phyloP scores from a whole-genome alignment of 768 basidiomycete genomes.

The Thelephora ganbajun region DNA sequence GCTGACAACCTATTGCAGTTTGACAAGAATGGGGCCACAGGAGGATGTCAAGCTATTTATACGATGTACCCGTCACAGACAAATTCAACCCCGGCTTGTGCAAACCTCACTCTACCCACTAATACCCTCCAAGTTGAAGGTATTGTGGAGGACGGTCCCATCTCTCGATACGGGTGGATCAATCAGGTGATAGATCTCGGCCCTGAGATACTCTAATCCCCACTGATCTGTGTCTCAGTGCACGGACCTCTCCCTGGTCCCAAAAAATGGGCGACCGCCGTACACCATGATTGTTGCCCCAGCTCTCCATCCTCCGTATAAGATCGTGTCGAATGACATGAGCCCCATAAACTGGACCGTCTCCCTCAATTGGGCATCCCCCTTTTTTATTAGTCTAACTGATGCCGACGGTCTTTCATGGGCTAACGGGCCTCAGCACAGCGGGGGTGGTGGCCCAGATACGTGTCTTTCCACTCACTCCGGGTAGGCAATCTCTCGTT shows the following conservation, averaged over 20 bases:
- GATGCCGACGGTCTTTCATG: conserved; percentile 38
- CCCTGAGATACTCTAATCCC: background rate
- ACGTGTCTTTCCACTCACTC: conserved; percentile 22
- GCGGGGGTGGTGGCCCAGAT: conserved; percentile 27
- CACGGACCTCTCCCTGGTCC: conserved; percentile 37
- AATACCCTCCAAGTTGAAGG: conserved; percentile 31
- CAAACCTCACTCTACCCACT: conserved; percentile 29
- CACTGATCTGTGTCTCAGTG: conserved; percentile 23
- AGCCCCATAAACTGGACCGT: conserved; percentile 46
- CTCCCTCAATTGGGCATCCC: conserved; percentile 34
- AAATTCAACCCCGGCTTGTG: conserved; percentile 26
- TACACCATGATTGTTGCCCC: conserved; percentile 49
- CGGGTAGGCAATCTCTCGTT: background rate
- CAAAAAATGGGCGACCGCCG: conserved; percentile 45
- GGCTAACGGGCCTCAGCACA: conserved; percentile 46
- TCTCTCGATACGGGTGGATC: conserved; percentile 48
- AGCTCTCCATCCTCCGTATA: conserved; percentile 44
- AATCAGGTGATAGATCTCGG: conserved; percentile 26
- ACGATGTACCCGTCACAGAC: conserved; percentile 32
- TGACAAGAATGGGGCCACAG: conserved; percentile 40
- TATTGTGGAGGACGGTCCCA: conserved; percentile 29
- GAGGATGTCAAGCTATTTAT: conserved; percentile 46
- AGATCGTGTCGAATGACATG: conserved; percentile 31
- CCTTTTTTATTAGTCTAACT: conserved; percentile 41
- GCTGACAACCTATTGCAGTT: conserved; percentile 22